Base-by-base conservation (phyloP, 2,329 filamentous ascomycete species). In the Fusarium foetens region DNA sequence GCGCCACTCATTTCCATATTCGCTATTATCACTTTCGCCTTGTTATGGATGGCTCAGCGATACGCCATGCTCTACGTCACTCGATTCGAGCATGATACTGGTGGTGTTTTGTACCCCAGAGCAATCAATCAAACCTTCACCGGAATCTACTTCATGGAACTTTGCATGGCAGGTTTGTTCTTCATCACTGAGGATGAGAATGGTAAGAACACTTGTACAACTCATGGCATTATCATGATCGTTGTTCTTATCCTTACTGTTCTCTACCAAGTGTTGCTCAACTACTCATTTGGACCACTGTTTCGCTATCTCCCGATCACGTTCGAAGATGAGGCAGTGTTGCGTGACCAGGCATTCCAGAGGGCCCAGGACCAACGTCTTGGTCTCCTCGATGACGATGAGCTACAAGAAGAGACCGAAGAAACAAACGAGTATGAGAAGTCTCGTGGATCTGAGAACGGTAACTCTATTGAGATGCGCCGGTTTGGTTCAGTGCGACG, bases 51-150 rank as follows among this genome's bases (percentile, higher is more conserved):
- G 48, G 95, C 96, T 2, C 94, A 98, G 80, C 90, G 95, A n/a
- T 98, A 98, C 82, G 95, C 95, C 74, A 97, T 97, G 84, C 88
- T 99, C 25, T 99, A 98, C 77, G 95, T 99, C 66, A 97, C 91
- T 31, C 93, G 94, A 58, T 97, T 97, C 80, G 90, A 91, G 73
- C 90, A 92, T 67, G 96, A 99, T 81, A 99, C 95, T 0, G 96
- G 96, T 43, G 96, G 96, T 46, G 87, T 98, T 3, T 84, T 98
- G 57, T 99, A 97, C 77, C 96, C 96, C 1, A 89, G 92, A 39
- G 96, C 96, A 2, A 93, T 98, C 82, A 98, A 98, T 78, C 95
- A 98, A 79, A 93, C 96, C 1, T 98, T 99, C 78, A 96, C 94
- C 0, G 96, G 96, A 0, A 84, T 99, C 1, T 99, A 99, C 77